phyloP scores from a whole-genome alignment of 257 asterid genomes.

The Solanum clarkiae region DNA sequence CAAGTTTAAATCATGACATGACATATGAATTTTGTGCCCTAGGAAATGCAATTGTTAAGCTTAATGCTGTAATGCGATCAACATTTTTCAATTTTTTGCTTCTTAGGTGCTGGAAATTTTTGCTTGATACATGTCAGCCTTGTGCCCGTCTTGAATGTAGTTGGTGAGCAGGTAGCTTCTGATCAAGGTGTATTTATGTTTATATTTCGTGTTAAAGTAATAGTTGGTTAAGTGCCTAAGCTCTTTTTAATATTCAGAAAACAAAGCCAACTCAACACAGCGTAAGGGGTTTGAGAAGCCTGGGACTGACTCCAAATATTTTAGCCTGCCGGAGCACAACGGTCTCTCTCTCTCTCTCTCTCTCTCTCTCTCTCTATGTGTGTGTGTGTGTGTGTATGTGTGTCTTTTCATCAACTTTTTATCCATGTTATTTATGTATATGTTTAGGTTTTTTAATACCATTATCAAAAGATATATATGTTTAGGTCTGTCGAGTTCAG shows the following conservation, averaged over 20 bases:
- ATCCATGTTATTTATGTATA: background rate
- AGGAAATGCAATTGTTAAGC: background rate
- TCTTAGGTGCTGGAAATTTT: constrained; percentile 62
- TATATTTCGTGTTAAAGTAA: background rate
- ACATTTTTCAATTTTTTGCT: background rate
- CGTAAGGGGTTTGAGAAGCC: constrained; percentile 70
- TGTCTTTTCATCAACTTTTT: background rate
- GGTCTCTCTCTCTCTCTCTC: constrained; percentile 31
- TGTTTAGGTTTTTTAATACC: background rate
- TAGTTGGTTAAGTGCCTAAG: background rate
- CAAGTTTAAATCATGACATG: background rate
- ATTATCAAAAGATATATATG: background rate
- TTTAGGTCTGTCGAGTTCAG: background rate
- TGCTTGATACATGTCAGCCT: constrained; percentile 79
- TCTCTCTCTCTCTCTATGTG: background rate
- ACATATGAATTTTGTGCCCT: background rate
- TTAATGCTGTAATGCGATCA: background rate
- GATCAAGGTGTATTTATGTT: background rate
- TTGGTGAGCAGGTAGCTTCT: constrained; percentile 63
- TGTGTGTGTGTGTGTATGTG: background rate
- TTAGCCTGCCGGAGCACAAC: constrained; percentile 73
- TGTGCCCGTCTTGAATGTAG: constrained; percentile 65
- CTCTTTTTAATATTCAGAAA: constrained; percentile 35
- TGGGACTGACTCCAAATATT: constrained; percentile 64
- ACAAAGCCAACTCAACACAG: constrained; percentile 87